phyloP scores from a whole-genome alignment of 169 alveolate species.

The Cryptosporidium parvum region DNA sequence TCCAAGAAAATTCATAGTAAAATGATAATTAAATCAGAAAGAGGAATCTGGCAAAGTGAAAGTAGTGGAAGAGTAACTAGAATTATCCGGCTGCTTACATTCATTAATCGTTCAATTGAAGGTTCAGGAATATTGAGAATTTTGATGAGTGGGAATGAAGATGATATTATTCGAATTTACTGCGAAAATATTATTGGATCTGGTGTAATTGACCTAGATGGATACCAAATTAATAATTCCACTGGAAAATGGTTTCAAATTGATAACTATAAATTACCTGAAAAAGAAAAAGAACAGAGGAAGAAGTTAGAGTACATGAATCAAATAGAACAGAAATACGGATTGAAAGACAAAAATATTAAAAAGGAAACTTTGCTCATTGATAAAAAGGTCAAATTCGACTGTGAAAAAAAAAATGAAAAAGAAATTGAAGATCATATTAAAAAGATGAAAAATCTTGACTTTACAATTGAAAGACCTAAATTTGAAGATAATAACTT shows the following conservation, averaged over 20 bases:
- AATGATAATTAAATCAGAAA: constrained; percentile 51
- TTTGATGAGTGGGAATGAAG: constrained; percentile 65
- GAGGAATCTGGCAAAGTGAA: constrained; percentile 66
- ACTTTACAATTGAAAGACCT: not conserved
- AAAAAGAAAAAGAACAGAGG: constrained; percentile 4
- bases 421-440: not conserved
- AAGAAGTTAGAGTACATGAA: constrained; percentile 1
- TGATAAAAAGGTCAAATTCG: not conserved
- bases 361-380: not conserved
- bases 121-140: constrained; percentile 68
- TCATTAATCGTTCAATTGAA: constrained; percentile 45
- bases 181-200: constrained; percentile 49
- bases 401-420: not conserved
- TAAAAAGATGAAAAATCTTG: constrained; percentile 7
- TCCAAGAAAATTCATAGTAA: not conserved
- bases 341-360: not conserved
- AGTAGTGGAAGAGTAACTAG: constrained; percentile 73
- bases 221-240: not conserved
- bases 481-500: not conserved
- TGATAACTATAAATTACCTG: constrained; percentile 32
- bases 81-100: constrained; percentile 44
- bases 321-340: constrained; percentile 9
- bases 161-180: constrained; percentile 49
- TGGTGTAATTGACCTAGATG: constrained; percentile 25
- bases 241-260: constrained; percentile 53